phyloP scores from a whole-genome alignment of 192 early-diverging fungal genomes.

The Rhizophagus prolifer region DNA sequence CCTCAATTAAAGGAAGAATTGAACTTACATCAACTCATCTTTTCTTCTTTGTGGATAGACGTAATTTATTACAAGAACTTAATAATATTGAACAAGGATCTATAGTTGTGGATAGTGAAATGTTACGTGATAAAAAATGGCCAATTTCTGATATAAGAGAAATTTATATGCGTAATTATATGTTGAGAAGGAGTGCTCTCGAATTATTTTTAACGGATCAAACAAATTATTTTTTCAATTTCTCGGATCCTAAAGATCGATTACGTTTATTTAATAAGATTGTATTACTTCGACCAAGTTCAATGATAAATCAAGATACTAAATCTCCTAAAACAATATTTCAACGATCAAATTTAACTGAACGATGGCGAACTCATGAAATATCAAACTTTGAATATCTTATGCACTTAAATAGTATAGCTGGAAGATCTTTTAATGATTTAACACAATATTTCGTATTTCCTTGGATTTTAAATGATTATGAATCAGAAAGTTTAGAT shows the following conservation, averaged over 20 bases:
- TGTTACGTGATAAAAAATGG: conserved; percentile 30
- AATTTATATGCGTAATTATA: conserved; percentile 27
- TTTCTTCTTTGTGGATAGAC: conserved; percentile 23
- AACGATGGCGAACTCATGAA: conserved; percentile 73
- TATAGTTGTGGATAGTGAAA: conserved; percentile 25
- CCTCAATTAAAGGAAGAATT: conserved; percentile 21
- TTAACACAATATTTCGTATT: conserved; percentile 92
- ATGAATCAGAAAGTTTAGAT: conserved; percentile 63
- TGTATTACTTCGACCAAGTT: not conserved
- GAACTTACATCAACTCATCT: conserved; percentile 23
- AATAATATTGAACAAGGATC: conserved; percentile 31
- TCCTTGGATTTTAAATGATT: conserved; percentile 81
- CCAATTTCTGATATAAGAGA: conserved; percentile 25
- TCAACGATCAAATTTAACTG: conserved; percentile 45
- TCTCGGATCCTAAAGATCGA: conserved; percentile 7
- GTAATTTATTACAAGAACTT: conserved; percentile 23
- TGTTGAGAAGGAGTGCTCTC: conserved; percentile 25
- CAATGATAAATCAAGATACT: conserved; percentile 28
- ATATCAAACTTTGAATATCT: conserved; percentile 91
- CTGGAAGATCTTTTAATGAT: conserved; percentile 73
- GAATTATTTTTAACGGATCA: conserved; percentile 30
- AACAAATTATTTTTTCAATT: conserved; percentile 33
- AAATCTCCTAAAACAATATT: conserved; percentile 17
- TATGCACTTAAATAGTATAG: conserved; percentile 81
- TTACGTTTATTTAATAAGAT: conserved; percentile 3